Conservation (phyloP, 495 filamentous ascomycete species). For the Annulohypoxylon bovei region DNA sequence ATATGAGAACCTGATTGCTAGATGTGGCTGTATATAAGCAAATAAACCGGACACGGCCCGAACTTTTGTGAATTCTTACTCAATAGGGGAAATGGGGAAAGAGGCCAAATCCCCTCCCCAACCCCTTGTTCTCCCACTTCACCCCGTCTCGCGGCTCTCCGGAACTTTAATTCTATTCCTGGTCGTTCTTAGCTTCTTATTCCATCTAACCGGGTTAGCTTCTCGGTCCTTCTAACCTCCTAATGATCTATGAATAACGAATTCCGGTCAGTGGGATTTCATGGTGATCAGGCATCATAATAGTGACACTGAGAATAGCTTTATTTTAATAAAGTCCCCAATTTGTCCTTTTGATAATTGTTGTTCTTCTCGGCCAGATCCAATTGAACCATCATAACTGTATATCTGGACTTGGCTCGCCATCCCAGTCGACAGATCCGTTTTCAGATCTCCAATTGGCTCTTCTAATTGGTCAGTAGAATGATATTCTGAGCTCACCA, state of each 20-base stretch:
- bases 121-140: neutral
- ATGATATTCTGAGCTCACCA: neutral
- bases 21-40: neutral
- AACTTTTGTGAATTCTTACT: neutral
- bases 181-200: constrained; percentile 14
- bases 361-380: neutral
- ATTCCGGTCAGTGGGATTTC: constrained; percentile 27
- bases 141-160: constrained; percentile 23
- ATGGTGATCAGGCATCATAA: constrained; percentile 21
- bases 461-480: constrained; percentile 2
- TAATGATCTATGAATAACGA: constrained; percentile 2
- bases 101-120: neutral
- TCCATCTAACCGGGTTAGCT: constrained; percentile 9
- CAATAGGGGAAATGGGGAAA: neutral
- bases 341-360: constrained; percentile 4
- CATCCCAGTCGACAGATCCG: neutral
- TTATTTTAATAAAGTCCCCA: constrained; percentile 4
- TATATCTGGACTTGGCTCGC: neutral
- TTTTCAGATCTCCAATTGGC: neutral
- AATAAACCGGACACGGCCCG: neutral
- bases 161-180: constrained; percentile 32
- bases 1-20: neutral
- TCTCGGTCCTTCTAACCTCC: neutral
- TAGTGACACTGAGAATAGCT: constrained; percentile 30
- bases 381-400: neutral